Evolutionary conservation across 1,284 basidiomycete species (phyloP), one percentile per base, ranked within the genome.

Genomic region (Leccinum solheimii): DNA sequence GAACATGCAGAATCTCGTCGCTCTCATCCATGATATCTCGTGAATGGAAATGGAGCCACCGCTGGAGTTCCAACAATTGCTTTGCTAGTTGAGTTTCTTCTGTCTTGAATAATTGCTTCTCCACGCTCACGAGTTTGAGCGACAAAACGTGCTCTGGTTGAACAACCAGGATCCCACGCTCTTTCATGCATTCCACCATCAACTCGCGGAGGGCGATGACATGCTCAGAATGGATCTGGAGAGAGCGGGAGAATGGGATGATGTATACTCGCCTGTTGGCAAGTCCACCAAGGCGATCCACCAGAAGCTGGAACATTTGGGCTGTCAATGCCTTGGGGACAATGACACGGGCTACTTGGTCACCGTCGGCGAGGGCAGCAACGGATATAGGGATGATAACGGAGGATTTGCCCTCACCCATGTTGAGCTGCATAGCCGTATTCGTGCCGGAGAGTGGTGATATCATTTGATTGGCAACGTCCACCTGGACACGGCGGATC

Each of bases 321-420:
- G 63, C 58, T 9, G 55, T 56, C 43, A 48, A 23, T 5, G 55
- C 55, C 16, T 56, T 56, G 7, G 43, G 55, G 14, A 56, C 43
- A 16, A 56, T 56, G 30, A 56, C 43, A 11, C 55, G 55, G 13
- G 32, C 30, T 8, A 56, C 19, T 48, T 56, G 55, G 14, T 56
- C 14, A 6, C 55, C 43, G 10, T 56, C n/a, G 40, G 55, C 55
- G 6, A 56, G 55, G 10, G 7, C 11, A 21, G 55, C n/a, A 14
- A 34, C 55, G 3, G 21, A n/a, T n/a, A 48, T 48, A 10, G 55
- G 55, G 9, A 56, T 21, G 27, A 56, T 56, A 16, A 56, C 40
- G 4, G 55, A 81, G 0, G 83, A 80, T 62, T 85, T 85, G 3
- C 84, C 83, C 63, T 85, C 84, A 2, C 84, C 84, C 83, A 85